Percentiles rank a stretch among this genome's conserved stretches.
These are phyloP conservation scores for Zygoascus tannicola DNA, from an alignment of 805 yeast genomes.

Conservation along the genomic window DNA sequence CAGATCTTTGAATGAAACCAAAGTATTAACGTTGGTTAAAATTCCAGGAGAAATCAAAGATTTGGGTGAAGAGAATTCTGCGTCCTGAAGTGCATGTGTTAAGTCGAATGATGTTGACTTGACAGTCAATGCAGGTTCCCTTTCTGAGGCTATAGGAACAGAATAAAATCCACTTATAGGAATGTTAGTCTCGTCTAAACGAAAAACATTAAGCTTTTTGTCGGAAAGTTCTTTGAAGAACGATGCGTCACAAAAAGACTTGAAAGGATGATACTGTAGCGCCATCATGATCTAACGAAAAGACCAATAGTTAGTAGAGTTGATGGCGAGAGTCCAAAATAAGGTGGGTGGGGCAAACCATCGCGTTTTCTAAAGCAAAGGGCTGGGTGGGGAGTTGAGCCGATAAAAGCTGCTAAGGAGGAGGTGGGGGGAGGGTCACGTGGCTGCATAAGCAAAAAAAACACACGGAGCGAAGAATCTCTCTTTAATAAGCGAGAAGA, in stretches of 20 bases:
- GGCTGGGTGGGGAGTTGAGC: conserved; percentile 1
- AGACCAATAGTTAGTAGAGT: too few species aligned
- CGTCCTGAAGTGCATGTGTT: conserved; percentile 15
- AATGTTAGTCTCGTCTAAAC: conserved; percentile 44
- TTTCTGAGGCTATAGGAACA: conserved; percentile 23
- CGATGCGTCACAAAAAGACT: conserved; percentile 75
- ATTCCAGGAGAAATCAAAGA: conserved; percentile 33
- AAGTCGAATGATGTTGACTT: conserved; percentile 15
- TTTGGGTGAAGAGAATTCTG: conserved; percentile 4
- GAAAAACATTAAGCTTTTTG: conserved; percentile 62
- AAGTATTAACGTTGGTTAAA: conserved; percentile 61
- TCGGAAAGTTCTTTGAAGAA: conserved; percentile 72
- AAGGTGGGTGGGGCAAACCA: too few species aligned
- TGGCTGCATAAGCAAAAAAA: too few species aligned
- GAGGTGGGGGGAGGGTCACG: neutral
- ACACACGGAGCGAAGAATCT: too few species aligned
- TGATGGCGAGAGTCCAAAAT: too few species aligned
- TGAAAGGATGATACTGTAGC: conserved; percentile 40
- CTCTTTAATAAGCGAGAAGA: too few species aligned
- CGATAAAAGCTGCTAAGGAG: conserved; percentile 4
- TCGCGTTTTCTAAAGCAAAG: too few species aligned
- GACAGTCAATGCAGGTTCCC: conserved; percentile 29
- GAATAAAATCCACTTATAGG: conserved; percentile 35
- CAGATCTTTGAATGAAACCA: conserved; percentile 68
- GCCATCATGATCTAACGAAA: too few species aligned